phyloP scores from a whole-genome alignment of 1,284 basidiomycete genomes.

The Tranzscheliella williamsii region DNA sequence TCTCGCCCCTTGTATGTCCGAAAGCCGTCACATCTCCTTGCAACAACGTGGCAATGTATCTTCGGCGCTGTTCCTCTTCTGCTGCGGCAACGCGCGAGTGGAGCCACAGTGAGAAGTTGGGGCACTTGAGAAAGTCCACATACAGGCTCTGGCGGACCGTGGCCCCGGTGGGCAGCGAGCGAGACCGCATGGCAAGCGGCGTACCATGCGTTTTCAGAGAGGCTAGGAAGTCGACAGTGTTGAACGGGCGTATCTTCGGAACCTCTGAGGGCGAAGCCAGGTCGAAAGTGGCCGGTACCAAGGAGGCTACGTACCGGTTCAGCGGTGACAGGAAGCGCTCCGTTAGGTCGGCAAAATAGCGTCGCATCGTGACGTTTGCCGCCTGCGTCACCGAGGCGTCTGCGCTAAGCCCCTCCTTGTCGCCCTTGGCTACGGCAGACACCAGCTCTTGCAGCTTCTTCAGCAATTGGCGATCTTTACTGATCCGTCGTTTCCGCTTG shows the following conservation, averaged over 20 bases:
- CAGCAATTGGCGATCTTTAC: slow-evolving; percentile 77
- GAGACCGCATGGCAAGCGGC: slow-evolving; percentile 46
- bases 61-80: slow-evolving; percentile 50
- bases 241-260: slow-evolving; percentile 70
- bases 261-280: slow-evolving; percentile 37
- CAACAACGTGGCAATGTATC: slow-evolving; percentile 43
- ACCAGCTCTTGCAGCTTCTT: slow-evolving; percentile 65
- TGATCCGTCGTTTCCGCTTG: slow-evolving; percentile 80
- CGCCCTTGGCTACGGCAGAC: slow-evolving; percentile 12
- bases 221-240: slow-evolving; percentile 74
- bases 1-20: slow-evolving; percentile 36
- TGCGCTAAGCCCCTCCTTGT: slow-evolving; percentile 56
- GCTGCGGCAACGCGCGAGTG: slow-evolving; percentile 43
- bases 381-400: slow-evolving; percentile 1
- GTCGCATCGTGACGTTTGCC: slow-evolving; percentile 68
- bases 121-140: slow-evolving; percentile 51
- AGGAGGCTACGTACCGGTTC: slow-evolving; percentile 85
- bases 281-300: slow-evolving; percentile 40
- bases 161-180: slow-evolving; percentile 54
- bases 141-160: slow-evolving; percentile 48
- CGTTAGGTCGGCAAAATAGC: slow-evolving; percentile 85
- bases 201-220: slow-evolving; percentile 78
- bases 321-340: slow-evolving; percentile 87
- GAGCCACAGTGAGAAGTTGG: slow-evolving; percentile 57
- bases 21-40: slow-evolving; percentile 50